A percentile compares a stretch with the other conserved stretches of the same genome.
Evolutionary conservation across 345 rosid species (phyloP).

Genomic region (Hibiscus trionum): DNA sequence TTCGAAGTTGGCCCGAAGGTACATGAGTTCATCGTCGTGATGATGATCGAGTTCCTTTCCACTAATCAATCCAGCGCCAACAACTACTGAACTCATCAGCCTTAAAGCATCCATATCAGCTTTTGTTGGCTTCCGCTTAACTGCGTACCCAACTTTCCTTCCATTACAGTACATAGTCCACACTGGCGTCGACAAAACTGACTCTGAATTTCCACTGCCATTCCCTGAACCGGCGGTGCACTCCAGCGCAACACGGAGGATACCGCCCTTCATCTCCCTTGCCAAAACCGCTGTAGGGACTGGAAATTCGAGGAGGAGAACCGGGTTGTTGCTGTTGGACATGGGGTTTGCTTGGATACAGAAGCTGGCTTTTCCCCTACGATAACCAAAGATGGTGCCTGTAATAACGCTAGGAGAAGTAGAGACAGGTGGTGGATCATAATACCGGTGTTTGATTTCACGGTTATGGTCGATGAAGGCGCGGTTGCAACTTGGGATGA

Average conservation of each 20-base stretch:
- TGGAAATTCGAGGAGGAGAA: conserved; percentile 49
- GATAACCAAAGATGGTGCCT: conserved; percentile 59
- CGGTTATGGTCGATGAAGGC: conserved; percentile 20
- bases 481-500: conserved; percentile 58
- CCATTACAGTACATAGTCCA: conserved; percentile 75
- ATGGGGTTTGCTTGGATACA: conserved; percentile 49
- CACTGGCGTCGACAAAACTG: conserved; percentile 28
- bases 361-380: conserved; percentile 49
- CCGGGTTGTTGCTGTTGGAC: conserved; percentile 23
- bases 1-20: conserved; percentile 53
- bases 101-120: conserved; percentile 41
- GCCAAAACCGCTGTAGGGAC: conserved; percentile 50
- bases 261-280: conserved; percentile 59
- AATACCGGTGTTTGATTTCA: conserved; percentile 17
- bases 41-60: conserved; percentile 31
- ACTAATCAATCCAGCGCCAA: conserved; percentile 52
- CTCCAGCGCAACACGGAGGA: conserved; percentile 54
- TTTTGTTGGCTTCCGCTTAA: conserved; percentile 34
- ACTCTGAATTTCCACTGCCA: background rate
- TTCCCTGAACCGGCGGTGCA: conserved; percentile 1
- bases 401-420: conserved; percentile 34
- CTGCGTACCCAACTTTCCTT: conserved; percentile 59
- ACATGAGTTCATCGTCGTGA: conserved; percentile 48
- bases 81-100: conserved; percentile 39
- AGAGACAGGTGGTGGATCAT: conserved; percentile 10